phyloP scores from a whole-genome alignment of 2,329 filamentous ascomycete species.

The Leptographium procerum region DNA sequence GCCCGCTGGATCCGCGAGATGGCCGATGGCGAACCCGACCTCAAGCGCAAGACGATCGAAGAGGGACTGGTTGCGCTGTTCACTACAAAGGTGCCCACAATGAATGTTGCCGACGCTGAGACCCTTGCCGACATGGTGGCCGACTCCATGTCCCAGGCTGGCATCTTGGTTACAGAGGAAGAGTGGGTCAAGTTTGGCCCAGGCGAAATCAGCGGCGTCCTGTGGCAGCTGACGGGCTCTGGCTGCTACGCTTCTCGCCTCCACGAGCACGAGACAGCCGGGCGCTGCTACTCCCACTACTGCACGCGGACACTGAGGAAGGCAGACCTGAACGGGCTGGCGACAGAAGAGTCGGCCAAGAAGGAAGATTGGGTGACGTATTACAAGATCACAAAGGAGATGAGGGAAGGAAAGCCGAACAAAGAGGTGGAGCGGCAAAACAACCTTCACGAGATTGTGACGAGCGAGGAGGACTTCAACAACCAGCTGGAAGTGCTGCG shows the following conservation, averaged over 20 bases:
- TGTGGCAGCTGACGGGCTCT: slow-evolving; percentile 83
- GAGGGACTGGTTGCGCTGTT: slow-evolving; percentile 85
- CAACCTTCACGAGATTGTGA: slow-evolving; percentile 88
- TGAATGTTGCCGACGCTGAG: slow-evolving; percentile 97
- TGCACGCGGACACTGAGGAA: slow-evolving; percentile 93
- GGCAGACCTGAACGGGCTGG: slow-evolving; percentile 70
- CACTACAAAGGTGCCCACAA: slow-evolving; percentile 88
- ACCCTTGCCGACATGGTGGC: slow-evolving; percentile 69
- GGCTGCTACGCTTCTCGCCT: slow-evolving; percentile 85
- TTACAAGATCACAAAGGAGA: slow-evolving; percentile 71
- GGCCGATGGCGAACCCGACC: slow-evolving; percentile 81
- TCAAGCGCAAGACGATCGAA: slow-evolving; percentile 73
- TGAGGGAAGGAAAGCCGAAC: slow-evolving; percentile 57
- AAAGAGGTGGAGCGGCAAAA: slow-evolving; percentile 93
- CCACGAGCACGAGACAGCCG: slow-evolving; percentile 57
- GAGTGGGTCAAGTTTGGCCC: slow-evolving; percentile 94
- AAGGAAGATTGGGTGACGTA: slow-evolving; percentile 81
- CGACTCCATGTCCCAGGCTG: slow-evolving; percentile 65
- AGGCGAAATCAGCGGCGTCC: slow-evolving; percentile 72
- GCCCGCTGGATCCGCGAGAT: slow-evolving; percentile 78
- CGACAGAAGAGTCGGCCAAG: slow-evolving; percentile 55
- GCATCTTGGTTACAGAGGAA: slow-evolving; percentile 74
- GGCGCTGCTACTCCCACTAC: slow-evolving; percentile 85
- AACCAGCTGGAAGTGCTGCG: slow-evolving; percentile 78
- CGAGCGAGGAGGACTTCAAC: slow-evolving; percentile 85